Conservation (phyloP, 2,329 filamentous ascomycete species). For the Aspergillus sojae region DNA sequence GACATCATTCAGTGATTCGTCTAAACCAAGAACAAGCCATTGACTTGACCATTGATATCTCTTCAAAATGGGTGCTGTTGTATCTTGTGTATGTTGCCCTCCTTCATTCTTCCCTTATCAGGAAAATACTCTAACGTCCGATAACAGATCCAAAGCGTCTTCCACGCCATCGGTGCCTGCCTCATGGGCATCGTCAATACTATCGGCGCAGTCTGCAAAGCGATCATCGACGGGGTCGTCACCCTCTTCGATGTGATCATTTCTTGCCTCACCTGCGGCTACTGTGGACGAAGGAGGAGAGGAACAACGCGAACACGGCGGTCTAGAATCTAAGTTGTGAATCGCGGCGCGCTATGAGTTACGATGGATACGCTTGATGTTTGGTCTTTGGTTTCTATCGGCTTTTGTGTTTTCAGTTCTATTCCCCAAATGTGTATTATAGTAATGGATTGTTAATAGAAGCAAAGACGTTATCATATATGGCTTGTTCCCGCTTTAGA, state of each 20-base stretch:
- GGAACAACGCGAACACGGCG: conserved; percentile 21
- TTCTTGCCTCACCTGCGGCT: conserved; percentile 60
- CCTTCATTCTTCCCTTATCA: neutral
- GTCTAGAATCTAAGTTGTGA: conserved; percentile 18
- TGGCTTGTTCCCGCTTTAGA: conserved; percentile 14
- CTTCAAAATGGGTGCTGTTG: conserved; percentile 75
- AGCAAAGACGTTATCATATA: neutral
- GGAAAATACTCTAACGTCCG: conserved; percentile 24
- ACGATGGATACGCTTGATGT: conserved; percentile 13
- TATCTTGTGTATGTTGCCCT: conserved; percentile 72
- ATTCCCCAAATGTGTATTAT: conserved; percentile 3
- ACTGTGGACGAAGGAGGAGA: conserved; percentile 33
- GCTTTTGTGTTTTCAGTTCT: conserved; percentile 1
- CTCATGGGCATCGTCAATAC: conserved; percentile 71
- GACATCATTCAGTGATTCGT: neutral
- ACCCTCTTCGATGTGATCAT: conserved; percentile 68
- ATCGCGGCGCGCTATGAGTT: conserved; percentile 11
- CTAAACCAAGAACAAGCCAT: neutral
- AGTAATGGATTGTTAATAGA: neutral
- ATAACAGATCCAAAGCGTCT: conserved; percentile 58
- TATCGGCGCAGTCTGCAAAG: conserved; percentile 65
- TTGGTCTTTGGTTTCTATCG: conserved; percentile 2
- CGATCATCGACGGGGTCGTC: conserved; percentile 69
- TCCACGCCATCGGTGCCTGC: conserved; percentile 65
- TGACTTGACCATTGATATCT: conserved; percentile 7